Base-by-base conservation (phyloP, 208 protist species). In the Novymonas esmeraldas region DNA sequence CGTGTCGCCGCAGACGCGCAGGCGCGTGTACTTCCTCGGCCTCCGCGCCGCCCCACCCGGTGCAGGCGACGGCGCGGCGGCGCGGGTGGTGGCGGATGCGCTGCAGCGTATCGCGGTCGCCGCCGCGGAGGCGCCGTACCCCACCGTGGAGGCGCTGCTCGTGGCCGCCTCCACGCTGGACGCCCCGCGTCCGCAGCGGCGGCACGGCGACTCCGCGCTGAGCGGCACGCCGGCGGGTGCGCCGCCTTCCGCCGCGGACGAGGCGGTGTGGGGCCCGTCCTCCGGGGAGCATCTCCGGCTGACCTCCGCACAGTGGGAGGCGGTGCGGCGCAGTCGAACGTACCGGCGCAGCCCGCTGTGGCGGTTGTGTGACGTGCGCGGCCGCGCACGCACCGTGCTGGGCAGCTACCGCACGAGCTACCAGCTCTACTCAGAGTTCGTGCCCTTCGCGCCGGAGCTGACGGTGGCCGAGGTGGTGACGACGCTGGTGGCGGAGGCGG, bases 351-450 rank as follows among this genome's bases (percentile, higher is more conserved):
- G 75, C 66, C 81, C 85, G 1, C 6, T 51, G 28, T 89, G 81
- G 79, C 83, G 87, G 5, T 36, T 89, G 31, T 71, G 65, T 18
- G 74, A 85, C 45, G 5, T 93, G 36, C 14, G 44, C 6, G 83
- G 83, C n/a, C 48, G 66, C 34, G 82, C 87, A 11, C 78, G 83
- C 38, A 93, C 82, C 7, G 68, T 89, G 50, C 78, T 89, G 74
- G 79, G 83, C 9, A 88, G 81, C 65, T 89, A 93, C 55, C 77
- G 79, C 48, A 82, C 72, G 45, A 83, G 78, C 59, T 88, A 82
- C 70, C 81, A 87, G 67, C 57, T 93, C 2, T 93, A 88, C 76
- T 90, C 81, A 11, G 87, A 93, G 71, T 89, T 90, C 56, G 83
- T 93, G 50, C 87, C 87, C 0, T 72, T 54, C 55, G 29, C 60